Evolutionary conservation across 2,329 filamentous ascomycete genomes (phyloP).

Genomic region (Fusarium oxysporum): DNA sequence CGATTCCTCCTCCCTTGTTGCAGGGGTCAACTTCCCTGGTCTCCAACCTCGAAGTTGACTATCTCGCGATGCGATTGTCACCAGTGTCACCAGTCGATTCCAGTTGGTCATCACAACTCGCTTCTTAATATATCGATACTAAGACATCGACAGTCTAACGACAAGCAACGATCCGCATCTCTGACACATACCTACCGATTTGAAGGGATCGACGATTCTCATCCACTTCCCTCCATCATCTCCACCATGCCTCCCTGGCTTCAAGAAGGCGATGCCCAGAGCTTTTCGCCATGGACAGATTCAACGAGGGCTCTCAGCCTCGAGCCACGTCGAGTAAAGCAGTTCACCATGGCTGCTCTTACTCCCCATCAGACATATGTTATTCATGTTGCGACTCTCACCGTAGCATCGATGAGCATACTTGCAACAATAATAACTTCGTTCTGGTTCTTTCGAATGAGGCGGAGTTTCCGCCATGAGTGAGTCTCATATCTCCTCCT

Average conservation of each 20-base stretch:
- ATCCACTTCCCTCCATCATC: constrained; percentile 12
- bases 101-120: constrained; percentile 5
- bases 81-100: constrained; percentile 10
- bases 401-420: constrained; percentile 65
- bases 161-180: background rate
- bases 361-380: constrained; percentile 33
- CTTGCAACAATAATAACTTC: constrained; percentile 66
- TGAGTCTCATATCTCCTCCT: constrained; percentile 46
- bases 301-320: constrained; percentile 12
- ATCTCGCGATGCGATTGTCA: constrained; percentile 23
- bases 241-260: constrained; percentile 38
- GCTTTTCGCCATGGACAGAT: constrained; percentile 23
- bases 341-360: constrained; percentile 34
- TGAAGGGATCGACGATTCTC: constrained; percentile 8
- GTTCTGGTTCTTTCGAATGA: constrained; percentile 81
- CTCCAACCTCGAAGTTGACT: background rate
- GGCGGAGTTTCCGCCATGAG: constrained; percentile 75
- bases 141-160: constrained; percentile 19
- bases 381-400: constrained; percentile 51
- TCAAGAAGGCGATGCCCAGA: constrained; percentile 11
- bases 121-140: constrained; percentile 2
- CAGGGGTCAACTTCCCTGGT: background rate
- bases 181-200: constrained; percentile 7
- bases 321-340: constrained; percentile 21
- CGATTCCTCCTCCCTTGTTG: constrained; percentile 6